Evolutionary conservation across 208 protist species (phyloP).

Genomic region (Wallacemonas sp.): DNA sequence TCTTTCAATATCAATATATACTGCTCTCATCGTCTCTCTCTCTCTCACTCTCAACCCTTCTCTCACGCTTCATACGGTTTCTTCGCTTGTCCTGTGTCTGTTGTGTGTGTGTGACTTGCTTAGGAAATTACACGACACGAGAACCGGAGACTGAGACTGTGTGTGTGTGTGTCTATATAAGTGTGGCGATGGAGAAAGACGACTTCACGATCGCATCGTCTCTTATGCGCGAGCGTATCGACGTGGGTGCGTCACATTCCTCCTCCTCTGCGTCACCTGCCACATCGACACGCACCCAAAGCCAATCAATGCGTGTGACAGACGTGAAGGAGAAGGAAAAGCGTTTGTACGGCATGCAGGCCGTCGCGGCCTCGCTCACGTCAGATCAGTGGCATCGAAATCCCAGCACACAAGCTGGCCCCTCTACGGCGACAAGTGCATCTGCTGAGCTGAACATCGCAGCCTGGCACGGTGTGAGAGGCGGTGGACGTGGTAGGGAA

Average conservation of each 20-base stretch:
- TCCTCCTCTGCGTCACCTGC: slow-evolving; percentile 13
- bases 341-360: neutral
- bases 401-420: neutral
- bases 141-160: too few relatives aligned
- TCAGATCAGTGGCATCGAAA: neutral
- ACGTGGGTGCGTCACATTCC: slow-evolving; percentile 1
- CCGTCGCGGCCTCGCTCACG: neutral
- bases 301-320: neutral
- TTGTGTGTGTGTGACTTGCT: too few relatives aligned
- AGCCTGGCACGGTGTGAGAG: neutral
- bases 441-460: neutral
- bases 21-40: too few relatives aligned
- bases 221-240: slow-evolving; percentile 8
- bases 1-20: too few relatives aligned
- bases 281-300: neutral
- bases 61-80: too few relatives aligned
- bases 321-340: neutral
- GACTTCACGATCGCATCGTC: slow-evolving; percentile 3
- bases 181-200: neutral
- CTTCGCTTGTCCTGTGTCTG: too few relatives aligned
- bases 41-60: too few relatives aligned
- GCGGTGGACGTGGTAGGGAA: neutral
- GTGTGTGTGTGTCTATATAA: too few relatives aligned
- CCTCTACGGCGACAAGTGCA: neutral
- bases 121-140: too few relatives aligned